Evolutionary conservation across 2,329 filamentous ascomycete genomes (phyloP).

Genomic region (Pseudogymnoascus sp.): DNA sequence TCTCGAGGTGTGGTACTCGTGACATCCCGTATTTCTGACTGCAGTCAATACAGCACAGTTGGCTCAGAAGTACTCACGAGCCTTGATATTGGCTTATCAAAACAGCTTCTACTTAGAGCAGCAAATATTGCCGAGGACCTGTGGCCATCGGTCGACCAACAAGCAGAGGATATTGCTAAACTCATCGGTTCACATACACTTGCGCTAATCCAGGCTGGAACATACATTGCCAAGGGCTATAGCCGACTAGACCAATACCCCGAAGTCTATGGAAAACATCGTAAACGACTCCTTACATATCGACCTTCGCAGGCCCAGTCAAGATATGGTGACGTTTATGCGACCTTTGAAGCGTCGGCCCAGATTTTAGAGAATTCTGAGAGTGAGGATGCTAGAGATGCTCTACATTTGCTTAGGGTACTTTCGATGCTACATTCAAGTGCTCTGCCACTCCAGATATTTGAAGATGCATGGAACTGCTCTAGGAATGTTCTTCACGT

Average conservation of each 20-base stretch:
- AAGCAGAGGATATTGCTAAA: constrained; percentile 9
- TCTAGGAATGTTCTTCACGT: constrained; percentile 11
- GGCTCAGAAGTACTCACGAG: constrained; percentile 16
- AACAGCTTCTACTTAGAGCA: not conserved
- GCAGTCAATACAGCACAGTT: constrained; percentile 25
- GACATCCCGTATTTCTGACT: constrained; percentile 32
- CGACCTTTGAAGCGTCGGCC: constrained; percentile 32
- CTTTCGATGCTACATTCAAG: constrained; percentile 25
- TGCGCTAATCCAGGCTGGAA: constrained; percentile 4
- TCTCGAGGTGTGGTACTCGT: constrained; percentile 30
- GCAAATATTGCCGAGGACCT: not conserved
- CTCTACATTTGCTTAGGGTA: constrained; percentile 26
- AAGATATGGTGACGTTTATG: constrained; percentile 31
- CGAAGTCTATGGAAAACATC: constrained; percentile 10
- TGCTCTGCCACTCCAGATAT: constrained; percentile 26
- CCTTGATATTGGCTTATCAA: not conserved
- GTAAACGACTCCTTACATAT: constrained; percentile 25
- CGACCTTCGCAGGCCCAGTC: constrained; percentile 25
- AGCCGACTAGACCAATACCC: constrained; percentile 17
- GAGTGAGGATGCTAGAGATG: constrained; percentile 21
- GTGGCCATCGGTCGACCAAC: not conserved
- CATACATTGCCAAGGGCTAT: constrained; percentile 14
- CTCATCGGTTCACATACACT: constrained; percentile 9
- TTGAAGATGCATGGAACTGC: constrained; percentile 25
- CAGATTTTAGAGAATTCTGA: constrained; percentile 20